phyloP scores from a whole-genome alignment of 108 stramenopile genomes.

The Cylindrotheca closterium region DNA sequence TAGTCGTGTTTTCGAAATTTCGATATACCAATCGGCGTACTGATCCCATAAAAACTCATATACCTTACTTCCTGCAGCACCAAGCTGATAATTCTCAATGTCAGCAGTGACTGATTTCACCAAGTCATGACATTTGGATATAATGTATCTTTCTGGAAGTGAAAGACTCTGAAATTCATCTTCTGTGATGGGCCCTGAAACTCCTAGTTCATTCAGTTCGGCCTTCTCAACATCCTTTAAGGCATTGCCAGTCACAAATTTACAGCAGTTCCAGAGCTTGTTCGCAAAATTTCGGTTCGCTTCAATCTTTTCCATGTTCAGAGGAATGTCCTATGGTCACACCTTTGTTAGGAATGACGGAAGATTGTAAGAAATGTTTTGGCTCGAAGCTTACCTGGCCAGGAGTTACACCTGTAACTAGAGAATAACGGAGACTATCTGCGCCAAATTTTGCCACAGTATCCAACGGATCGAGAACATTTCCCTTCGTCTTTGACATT shows the following conservation, averaged over 20 bases:
- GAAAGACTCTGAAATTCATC: conserved; percentile 78
- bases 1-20: conserved; percentile 88
- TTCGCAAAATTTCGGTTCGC: conserved; percentile 93
- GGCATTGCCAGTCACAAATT: conserved; percentile 88
- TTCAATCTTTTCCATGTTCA: conserved; percentile 91
- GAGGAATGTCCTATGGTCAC: conserved; percentile 79
- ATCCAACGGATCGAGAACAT: conserved; percentile 97
- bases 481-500: conserved; percentile 99
- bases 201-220: conserved; percentile 57
- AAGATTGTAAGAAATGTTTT: too few species aligned
- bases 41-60: conserved; percentile 98
- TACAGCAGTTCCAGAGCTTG: conserved; percentile 97
- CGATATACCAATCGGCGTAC: conserved; percentile 97
- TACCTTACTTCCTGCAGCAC: conserved; percentile 85
- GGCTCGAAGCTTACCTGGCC: conserved; percentile 67
- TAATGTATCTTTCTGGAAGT: conserved; percentile 88
- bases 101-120: conserved; percentile 82
- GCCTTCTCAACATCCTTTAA: conserved; percentile 67
- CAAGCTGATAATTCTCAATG: conserved; percentile 87
- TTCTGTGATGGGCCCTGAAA: conserved; percentile 68
- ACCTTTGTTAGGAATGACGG: not conserved
- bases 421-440: conserved; percentile 89
- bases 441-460: conserved; percentile 93
- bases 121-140: conserved; percentile 87
- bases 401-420: conserved; percentile 95